Percentiles rank a stretch among this genome's conserved stretches.
Evolutionary conservation across 495 filamentous ascomycete species (phyloP).

Genomic region (Diplogelasinospora grovesii): DNA sequence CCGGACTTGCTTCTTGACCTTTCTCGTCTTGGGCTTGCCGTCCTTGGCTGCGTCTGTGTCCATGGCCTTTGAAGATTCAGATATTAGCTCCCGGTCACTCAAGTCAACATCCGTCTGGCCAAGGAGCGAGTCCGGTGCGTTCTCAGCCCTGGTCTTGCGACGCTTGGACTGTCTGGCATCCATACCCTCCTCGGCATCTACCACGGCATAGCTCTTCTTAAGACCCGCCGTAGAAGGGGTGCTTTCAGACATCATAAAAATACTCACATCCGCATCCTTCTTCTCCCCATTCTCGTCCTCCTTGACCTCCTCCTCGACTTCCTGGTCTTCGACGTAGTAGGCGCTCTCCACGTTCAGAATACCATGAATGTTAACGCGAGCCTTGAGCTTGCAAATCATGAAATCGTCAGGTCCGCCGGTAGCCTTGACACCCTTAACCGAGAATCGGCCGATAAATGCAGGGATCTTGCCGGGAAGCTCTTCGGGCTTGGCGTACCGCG

Average conservation of each 20-base stretch:
- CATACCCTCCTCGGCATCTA: slow-evolving; percentile 5
- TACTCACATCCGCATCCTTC: slow-evolving; percentile 70
- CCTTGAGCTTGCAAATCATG: slow-evolving; percentile 99
- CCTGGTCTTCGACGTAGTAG: slow-evolving; percentile 97
- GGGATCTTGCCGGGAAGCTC: slow-evolving; percentile 83
- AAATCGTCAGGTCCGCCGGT: slow-evolving; percentile 78
- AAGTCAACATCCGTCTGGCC: slow-evolving; percentile 1
- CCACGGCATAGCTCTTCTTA: background rate
- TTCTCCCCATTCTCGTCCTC: slow-evolving; percentile 51
- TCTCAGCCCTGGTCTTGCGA: slow-evolving; percentile 23
- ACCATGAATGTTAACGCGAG: slow-evolving; percentile 92
- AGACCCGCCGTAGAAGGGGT: slow-evolving; percentile 1
- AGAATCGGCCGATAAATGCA: slow-evolving; percentile 94
- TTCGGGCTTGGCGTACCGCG: slow-evolving; percentile 83
- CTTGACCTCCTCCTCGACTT: slow-evolving; percentile 89
- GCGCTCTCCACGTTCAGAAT: slow-evolving; percentile 94
- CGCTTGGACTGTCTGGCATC: slow-evolving; percentile 18
- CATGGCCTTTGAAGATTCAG: slow-evolving; percentile 62
- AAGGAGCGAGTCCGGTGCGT: slow-evolving; percentile 9
- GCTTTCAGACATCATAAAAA: slow-evolving; percentile 7
- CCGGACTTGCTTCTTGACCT: slow-evolving; percentile 99
- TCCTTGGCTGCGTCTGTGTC: slow-evolving; percentile 70
- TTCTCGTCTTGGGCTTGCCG: slow-evolving; percentile 87
- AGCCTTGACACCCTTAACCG: slow-evolving; percentile 81
- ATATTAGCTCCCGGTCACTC: slow-evolving; percentile 13